Evolutionary conservation across 140 eudicot species (phyloP), one percentile per base, ranked within the genome.

Genomic region (Cichorium intybus): DNA sequence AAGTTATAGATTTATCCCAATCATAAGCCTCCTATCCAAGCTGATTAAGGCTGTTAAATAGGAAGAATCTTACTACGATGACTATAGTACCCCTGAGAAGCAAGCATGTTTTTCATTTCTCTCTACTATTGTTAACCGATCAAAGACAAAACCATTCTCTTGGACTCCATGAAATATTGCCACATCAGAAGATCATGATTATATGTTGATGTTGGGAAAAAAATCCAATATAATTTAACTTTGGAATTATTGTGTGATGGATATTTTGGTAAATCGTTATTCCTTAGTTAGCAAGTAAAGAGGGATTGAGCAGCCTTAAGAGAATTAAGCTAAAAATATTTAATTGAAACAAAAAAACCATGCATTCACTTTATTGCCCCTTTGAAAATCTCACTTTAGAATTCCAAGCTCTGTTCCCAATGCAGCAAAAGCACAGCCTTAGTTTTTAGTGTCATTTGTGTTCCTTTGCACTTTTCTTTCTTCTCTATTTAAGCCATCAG

Each of bases 351-450:
- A 60, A 78, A 87, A 80, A 75, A 75, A 81, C 50, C 75, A 67
- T 60, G 75, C 78, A 65, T 69, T 68, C 77, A 81, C 96, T 91
- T 91, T 91, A 92, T 15, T 80, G 81, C 79, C 76, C 35, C 76
- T 77, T 74, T 79, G 62, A 78, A 79, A 81, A 85, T 81, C 84
- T 92, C 82, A 79, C 98, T 92, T 92, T 88, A 72, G 95, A 83
- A 92, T 88, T 90, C 98, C 95, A 87, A 85, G 98, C 86, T 88
- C 93, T 64, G 22, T 79, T 85, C 75, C 79, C 98, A 23, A 85
- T 79, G 87, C 87, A 85, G 27, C 84, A 68, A 80, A 82, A 78
- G 72, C 63, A 68, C 71, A 73, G 73, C 67, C 88, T 73, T 82
- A 70, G 87, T 80, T 85, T 82, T 65, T 81, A 78, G 85, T 81